Conservation (phyloP, 225 moss, liverwort and hornwort genomes). For the Thuidium tamariscinum region DNA sequence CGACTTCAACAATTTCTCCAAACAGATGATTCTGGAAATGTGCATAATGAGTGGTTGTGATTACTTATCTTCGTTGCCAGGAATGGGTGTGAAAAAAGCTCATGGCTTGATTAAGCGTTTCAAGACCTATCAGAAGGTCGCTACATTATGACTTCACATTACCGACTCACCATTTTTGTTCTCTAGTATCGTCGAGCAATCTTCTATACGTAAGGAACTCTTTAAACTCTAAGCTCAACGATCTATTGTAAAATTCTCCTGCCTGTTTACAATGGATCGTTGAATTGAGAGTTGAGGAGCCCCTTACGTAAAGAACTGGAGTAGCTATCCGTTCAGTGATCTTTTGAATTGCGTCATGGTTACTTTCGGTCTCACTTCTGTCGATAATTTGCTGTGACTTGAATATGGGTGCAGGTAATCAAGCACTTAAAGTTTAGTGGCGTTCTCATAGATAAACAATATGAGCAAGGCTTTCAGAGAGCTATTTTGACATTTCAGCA, state of each 20-base stretch:
- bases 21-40: conserved; percentile 92
- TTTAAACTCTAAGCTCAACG: not conserved
- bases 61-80: conserved; percentile 79
- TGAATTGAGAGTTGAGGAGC: no score
- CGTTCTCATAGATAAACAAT: conserved; percentile 43
- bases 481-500: conserved; percentile 88
- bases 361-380: not conserved
- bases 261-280: not conserved
- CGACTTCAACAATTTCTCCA: conserved; percentile 73
- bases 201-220: not conserved
- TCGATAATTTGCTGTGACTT: not conserved
- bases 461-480: conserved; percentile 66
- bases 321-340: not conserved
- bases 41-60: conserved; percentile 97
- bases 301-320: not conserved
- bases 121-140: conserved; percentile 71
- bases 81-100: conserved; percentile 90
- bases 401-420: conserved; percentile 44
- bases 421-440: conserved; percentile 87
- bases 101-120: conserved; percentile 71
- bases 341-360: not conserved
- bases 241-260: not conserved
- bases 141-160: not conserved
- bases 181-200: not conserved
- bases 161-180: not conserved